Evolutionary conservation across 805 yeast genomes (phyloP).

Genomic region (Wickerhamiella nectarea): DNA sequence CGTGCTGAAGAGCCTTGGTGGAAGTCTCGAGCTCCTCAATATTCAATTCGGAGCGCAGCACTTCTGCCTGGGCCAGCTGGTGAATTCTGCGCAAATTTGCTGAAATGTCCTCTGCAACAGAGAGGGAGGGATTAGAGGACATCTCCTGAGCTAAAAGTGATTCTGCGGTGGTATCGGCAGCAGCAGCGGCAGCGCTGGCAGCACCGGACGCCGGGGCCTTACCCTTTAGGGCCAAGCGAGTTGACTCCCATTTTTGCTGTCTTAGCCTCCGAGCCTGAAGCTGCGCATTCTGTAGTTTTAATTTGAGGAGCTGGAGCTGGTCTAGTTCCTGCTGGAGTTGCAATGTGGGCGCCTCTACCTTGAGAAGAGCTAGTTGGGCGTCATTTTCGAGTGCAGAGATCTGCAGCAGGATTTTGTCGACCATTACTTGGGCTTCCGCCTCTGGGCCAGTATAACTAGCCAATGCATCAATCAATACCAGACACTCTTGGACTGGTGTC

Average conservation of each 20-base stretch:
- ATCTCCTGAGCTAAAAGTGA: background rate
- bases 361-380: background rate
- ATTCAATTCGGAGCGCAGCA: constrained; percentile 27
- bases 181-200: background rate
- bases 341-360: background rate
- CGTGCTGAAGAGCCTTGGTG: constrained; percentile 23
- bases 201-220: background rate
- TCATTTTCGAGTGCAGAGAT: background rate
- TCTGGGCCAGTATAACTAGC: constrained; percentile 3
- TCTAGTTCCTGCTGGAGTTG: constrained; percentile 1
- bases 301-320: background rate
- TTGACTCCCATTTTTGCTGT: background rate
- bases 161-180: background rate
- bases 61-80: constrained; percentile 28
- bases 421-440: constrained; percentile 1
- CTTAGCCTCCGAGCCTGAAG: background rate
- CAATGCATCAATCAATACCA: constrained; percentile 1
- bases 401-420: background rate
- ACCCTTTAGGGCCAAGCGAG: background rate
- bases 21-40: constrained; percentile 29
- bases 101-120: constrained; percentile 22
- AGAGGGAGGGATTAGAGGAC: constrained; percentile 9
- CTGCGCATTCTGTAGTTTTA: constrained; percentile 7
- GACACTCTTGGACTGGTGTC: background rate
- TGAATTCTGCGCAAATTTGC: constrained; percentile 24